A percentile compares a stretch with the other conserved stretches of the same genome.
phyloP scores from a whole-genome alignment of 345 rosid genomes.

The Ceriops zippeliana region DNA sequence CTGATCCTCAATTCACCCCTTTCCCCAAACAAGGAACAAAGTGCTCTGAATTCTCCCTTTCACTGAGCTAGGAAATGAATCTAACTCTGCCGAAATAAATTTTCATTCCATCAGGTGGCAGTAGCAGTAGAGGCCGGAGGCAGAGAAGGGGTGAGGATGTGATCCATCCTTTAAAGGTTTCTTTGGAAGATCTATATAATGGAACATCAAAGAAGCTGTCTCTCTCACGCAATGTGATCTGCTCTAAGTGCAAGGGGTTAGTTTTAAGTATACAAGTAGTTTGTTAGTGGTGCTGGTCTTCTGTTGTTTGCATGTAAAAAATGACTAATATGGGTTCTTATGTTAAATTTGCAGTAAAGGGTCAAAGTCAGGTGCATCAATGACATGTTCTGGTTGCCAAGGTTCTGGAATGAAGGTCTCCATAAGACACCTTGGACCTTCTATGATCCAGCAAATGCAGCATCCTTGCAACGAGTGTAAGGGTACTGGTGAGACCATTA shows the following conservation, averaged over 20 bases:
- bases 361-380: constrained; percentile 38
- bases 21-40: too few relatives aligned
- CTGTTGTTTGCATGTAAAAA: background rate
- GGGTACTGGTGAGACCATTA: constrained; percentile 41
- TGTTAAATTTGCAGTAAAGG: constrained; percentile 27
- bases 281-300: background rate
- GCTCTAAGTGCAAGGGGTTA: constrained; percentile 91
- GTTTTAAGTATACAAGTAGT: background rate
- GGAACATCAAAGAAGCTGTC: constrained; percentile 87
- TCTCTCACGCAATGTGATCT: constrained; percentile 64
- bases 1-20: background rate
- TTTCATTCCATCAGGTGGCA: constrained; percentile 35
- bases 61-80: background rate
- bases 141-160: constrained; percentile 94
- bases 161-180: constrained; percentile 79
- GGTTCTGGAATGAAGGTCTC: constrained; percentile 42
- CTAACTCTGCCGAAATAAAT: background rate
- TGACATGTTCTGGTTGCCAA: constrained; percentile 38
- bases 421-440: constrained; percentile 40
- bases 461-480: constrained; percentile 41
- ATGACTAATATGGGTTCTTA: background rate
- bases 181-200: constrained; percentile 75
- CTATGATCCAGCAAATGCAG: constrained; percentile 46
- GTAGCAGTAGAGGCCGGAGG: constrained; percentile 83
- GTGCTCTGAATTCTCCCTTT: too few relatives aligned